Percentiles rank a stretch among this genome's conserved stretches.
Conservation (phyloP, 805 yeast genomes). For the Pichia californica region DNA sequence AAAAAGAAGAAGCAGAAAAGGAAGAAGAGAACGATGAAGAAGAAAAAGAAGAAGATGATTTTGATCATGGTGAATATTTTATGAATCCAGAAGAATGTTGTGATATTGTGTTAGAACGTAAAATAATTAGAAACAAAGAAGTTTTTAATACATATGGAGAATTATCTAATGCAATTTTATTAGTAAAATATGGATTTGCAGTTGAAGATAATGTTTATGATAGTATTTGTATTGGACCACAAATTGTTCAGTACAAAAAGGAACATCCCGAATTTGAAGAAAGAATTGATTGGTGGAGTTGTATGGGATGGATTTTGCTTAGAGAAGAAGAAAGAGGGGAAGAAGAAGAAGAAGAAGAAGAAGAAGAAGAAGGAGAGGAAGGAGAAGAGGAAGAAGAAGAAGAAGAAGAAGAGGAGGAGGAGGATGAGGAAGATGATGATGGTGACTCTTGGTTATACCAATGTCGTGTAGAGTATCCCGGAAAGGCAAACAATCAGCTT, state of each 20-base stretch:
- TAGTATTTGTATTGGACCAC: constrained; percentile 50
- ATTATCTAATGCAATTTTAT: constrained; percentile 53
- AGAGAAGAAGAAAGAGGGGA: constrained; percentile 13
- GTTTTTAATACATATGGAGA: constrained; percentile 82
- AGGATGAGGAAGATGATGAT: constrained; percentile 29
- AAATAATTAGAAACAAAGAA: constrained; percentile 47
- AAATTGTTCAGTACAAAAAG: constrained; percentile 23
- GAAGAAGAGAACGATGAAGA: constrained; percentile 18
- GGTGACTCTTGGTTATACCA: constrained; percentile 28
- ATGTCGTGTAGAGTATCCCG: constrained; percentile 38
- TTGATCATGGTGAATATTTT: constrained; percentile 30
- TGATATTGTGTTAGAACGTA: constrained; percentile 50
- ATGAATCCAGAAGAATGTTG: constrained; percentile 51
- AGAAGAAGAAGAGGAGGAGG: constrained; percentile 20
- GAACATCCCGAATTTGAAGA: constrained; percentile 14
- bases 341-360: constrained; percentile 12
- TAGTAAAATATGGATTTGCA: constrained; percentile 78
- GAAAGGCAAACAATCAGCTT: constrained; percentile 40
- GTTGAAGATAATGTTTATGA: constrained; percentile 49
- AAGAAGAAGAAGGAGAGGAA: constrained; percentile 13
- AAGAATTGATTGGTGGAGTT: constrained; percentile 24
- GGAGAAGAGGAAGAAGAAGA: constrained; percentile 12
- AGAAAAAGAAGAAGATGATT: constrained; percentile 17
- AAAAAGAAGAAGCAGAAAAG: constrained; percentile 20
- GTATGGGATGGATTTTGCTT: constrained; percentile 17